Percentiles rank a stretch among this genome's conserved stretches.
phyloP scores from a whole-genome alignment of 257 asterid species.

The Nicotiana paniculata region DNA sequence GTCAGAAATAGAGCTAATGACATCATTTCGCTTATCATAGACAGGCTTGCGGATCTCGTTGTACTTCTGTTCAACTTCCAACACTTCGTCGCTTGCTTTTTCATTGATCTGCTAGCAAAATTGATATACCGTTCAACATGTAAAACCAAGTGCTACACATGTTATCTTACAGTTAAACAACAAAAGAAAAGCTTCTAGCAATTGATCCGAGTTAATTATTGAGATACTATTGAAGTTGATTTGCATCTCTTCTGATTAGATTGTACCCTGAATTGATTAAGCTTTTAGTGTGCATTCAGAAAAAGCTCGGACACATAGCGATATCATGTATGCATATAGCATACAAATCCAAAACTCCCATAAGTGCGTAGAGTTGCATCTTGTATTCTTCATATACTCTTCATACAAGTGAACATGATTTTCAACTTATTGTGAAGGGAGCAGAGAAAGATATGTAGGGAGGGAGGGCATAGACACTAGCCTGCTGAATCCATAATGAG shows the following conservation, averaged over 20 bases:
- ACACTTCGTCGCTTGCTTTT: conserved; percentile 89
- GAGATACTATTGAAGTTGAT: background rate
- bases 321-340: background rate
- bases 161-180: background rate
- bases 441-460: background rate
- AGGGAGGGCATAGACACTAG: background rate
- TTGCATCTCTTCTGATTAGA: too few species aligned
- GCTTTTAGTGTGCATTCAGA: background rate
- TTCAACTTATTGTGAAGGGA: background rate
- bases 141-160: background rate
- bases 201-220: background rate
- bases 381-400: background rate
- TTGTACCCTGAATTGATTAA: background rate
- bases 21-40: conserved; percentile 72
- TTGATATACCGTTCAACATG: background rate
- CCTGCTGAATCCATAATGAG: background rate
- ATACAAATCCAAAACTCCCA: background rate
- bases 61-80: conserved; percentile 90
- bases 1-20: conserved; percentile 75
- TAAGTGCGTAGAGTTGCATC: background rate
- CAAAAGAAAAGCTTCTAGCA: background rate
- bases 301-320: background rate
- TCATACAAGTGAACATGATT: background rate
- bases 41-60: conserved; percentile 85
- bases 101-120: conserved; percentile 73